phyloP scores from a whole-genome alignment of 225 moss, liverwort and hornwort genomes.

The Takakia lepidozioides region DNA sequence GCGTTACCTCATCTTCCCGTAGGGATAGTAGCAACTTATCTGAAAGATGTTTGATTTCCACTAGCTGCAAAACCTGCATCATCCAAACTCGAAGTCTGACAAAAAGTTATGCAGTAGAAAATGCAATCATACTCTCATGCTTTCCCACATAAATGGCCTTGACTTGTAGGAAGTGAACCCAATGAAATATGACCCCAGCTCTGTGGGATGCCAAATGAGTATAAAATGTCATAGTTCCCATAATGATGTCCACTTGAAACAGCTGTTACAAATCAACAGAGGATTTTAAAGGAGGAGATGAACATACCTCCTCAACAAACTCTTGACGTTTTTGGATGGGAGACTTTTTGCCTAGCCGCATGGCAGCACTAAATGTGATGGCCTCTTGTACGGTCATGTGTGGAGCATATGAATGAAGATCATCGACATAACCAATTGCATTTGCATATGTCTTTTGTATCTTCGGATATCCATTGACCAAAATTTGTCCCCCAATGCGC shows the following conservation, averaged over 20 bases:
- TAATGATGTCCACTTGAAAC: no score
- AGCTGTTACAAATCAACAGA: no score
- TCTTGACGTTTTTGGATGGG: slow-evolving; percentile 31
- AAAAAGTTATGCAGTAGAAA: no score
- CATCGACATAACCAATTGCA: slow-evolving; percentile 71
- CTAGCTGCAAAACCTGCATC: slow-evolving; percentile 38
- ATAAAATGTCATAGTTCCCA: background rate
- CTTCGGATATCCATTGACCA: slow-evolving; percentile 81
- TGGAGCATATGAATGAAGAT: slow-evolving; percentile 54
- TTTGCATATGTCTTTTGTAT: slow-evolving; percentile 44
- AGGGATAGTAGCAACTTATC: slow-evolving; percentile 44
- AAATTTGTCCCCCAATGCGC: slow-evolving; percentile 70
- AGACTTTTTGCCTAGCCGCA: slow-evolving; percentile 52
- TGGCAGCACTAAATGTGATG: slow-evolving; percentile 49
- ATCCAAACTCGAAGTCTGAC: no score
- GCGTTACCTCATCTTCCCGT: slow-evolving; percentile 35
- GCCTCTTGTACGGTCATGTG: slow-evolving; percentile 77
- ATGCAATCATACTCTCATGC: no score
- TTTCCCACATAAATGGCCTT: no score
- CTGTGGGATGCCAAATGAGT: no score
- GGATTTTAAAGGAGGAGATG: background rate
- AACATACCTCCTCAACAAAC: slow-evolving; percentile 71
- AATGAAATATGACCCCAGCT: no score
- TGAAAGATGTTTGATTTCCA: slow-evolving; percentile 51
- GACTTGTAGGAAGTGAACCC: no score